Base-by-base conservation (phyloP, 345 rosid species). In the Rhodamnia argentea region DNA sequence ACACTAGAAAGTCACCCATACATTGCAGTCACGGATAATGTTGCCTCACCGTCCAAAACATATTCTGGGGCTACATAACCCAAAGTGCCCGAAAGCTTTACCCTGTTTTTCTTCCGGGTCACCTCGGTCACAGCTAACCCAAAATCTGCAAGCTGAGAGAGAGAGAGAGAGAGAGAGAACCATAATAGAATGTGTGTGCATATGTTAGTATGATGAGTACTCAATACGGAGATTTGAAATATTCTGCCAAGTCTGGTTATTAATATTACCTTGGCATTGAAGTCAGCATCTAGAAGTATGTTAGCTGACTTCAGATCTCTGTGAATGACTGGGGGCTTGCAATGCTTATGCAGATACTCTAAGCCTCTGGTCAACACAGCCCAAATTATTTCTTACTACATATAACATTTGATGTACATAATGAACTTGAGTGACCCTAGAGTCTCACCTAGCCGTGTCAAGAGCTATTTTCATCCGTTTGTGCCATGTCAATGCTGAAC, bases 41-140 rank as follows among this genome's bases (percentile, higher is more conserved):
- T 60, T 70, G 84, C 81, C 90, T 85, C 94, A 97, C 99, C 99
- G 82, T 96, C 95, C 74, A 95, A 89, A 84, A 97, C 91, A 85
- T 97, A 97, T 91, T 97, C 99, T 1, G 99, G 99, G 27, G 99
- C 99, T 20, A 97, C 93, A 84, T 97, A 97, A 75, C 99, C 99
- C 87, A 96, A 90, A 2, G 99, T 97, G 86, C 99, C 99, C 0
- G 99, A 97, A 81, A 97, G 98, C 91, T 96, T 95, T 89, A 92
- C 92, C 85, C 93, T 93, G 86, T 91, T 93, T 90, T 90, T 94
- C 91, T 94, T 93, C 74, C 91, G 93, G 86, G 92, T 87, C 51
- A 94, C 94, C 88, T 92, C 92, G 9, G 94, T 90, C 86, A 97
- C 96, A 70, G 99, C 99, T 60, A 97, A 98, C 86, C 99, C 99